phyloP scores from a whole-genome alignment of 2,329 filamentous ascomycete genomes.

The Verticillium isaacii region DNA sequence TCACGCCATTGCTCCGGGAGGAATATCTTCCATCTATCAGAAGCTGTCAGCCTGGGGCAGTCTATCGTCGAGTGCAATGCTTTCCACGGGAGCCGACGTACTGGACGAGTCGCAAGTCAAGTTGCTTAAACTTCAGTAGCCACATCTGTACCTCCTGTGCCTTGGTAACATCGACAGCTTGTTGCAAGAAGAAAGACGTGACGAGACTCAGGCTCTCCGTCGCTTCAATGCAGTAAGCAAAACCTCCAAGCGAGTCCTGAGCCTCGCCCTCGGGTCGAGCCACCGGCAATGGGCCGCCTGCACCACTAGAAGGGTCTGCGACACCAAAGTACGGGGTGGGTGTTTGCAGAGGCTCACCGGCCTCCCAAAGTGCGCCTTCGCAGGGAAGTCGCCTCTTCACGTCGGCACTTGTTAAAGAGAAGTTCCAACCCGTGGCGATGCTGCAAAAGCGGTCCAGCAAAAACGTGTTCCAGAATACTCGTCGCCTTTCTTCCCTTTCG shows the following conservation, averaged over 20 bases:
- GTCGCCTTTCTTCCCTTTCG: slow-evolving; percentile 30
- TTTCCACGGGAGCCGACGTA: slow-evolving; percentile 14
- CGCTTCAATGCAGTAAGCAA: slow-evolving; percentile 40
- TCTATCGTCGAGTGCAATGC: background rate
- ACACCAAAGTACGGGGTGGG: slow-evolving; percentile 36
- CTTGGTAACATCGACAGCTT: slow-evolving; percentile 29
- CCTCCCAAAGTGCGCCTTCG: slow-evolving; percentile 32
- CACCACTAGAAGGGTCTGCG: slow-evolving; percentile 21
- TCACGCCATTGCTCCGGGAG: slow-evolving; percentile 36
- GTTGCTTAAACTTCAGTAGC: slow-evolving; percentile 39
- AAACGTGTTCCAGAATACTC: slow-evolving; percentile 37
- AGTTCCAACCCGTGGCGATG: slow-evolving; percentile 34
- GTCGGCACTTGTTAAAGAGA: slow-evolving; percentile 28
- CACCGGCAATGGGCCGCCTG: slow-evolving; percentile 12
- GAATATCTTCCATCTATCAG: slow-evolving; percentile 36
- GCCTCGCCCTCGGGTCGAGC: slow-evolving; percentile 16
- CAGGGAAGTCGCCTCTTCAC: slow-evolving; percentile 31
- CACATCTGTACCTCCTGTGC: slow-evolving; percentile 31
- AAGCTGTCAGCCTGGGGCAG: background rate
- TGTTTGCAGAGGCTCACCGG: slow-evolving; percentile 25
- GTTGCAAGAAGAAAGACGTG: slow-evolving; percentile 36
- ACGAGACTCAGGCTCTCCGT: slow-evolving; percentile 37
- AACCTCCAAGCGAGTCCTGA: slow-evolving; percentile 27
- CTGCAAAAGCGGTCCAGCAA: slow-evolving; percentile 33
- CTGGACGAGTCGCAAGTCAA: slow-evolving; percentile 36